These are phyloP conservation scores for Coemansia guatemalensis DNA, from an alignment of 192 early-diverging fungal species.

Conservation along the genomic window DNA sequence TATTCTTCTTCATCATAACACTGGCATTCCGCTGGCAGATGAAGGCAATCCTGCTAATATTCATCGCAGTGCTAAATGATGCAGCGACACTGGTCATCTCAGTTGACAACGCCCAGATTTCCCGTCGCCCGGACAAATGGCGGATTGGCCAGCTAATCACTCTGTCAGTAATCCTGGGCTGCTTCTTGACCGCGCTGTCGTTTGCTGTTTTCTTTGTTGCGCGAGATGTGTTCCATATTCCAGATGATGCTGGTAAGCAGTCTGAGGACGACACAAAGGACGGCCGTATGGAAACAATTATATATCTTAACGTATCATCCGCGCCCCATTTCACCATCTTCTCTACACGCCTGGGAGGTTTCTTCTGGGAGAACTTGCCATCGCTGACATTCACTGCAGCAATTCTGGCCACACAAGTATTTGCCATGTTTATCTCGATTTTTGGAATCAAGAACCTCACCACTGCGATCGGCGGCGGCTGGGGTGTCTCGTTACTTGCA, in stretches of 20 bases:
- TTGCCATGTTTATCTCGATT: conserved; percentile 83
- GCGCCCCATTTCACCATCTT: conserved; percentile 94
- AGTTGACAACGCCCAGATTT: conserved; percentile 92
- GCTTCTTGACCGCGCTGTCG: conserved; percentile 71
- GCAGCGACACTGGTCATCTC: conserved; percentile 91
- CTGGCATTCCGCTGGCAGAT: conserved; percentile 79
- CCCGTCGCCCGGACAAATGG: conserved; percentile 90
- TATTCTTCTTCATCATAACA: conserved; percentile 94
- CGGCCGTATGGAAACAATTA: conserved; percentile 74
- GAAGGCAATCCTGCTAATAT: conserved; percentile 76
- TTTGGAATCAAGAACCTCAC: conserved; percentile 63
- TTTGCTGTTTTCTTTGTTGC: conserved; percentile 87
- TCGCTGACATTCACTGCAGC: conserved; percentile 75
- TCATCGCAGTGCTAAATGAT: conserved; percentile 91
- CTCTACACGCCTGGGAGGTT: conserved; percentile 82
- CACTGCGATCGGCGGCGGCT: conserved; percentile 66
- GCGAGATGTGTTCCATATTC: conserved; percentile 58
- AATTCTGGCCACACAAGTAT: conserved; percentile 85
- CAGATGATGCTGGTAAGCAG: conserved; percentile 41
- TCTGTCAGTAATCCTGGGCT: conserved; percentile 74
- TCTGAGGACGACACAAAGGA: conserved; percentile 49
- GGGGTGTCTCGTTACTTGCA: conserved; percentile 70
- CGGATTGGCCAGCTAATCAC: conserved; percentile 88
- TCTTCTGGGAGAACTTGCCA: conserved; percentile 87
- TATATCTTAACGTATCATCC: conserved; percentile 92